Base-by-base conservation (phyloP, 192 early-diverging fungal genomes). In the Backusella tarrabulga region DNA sequence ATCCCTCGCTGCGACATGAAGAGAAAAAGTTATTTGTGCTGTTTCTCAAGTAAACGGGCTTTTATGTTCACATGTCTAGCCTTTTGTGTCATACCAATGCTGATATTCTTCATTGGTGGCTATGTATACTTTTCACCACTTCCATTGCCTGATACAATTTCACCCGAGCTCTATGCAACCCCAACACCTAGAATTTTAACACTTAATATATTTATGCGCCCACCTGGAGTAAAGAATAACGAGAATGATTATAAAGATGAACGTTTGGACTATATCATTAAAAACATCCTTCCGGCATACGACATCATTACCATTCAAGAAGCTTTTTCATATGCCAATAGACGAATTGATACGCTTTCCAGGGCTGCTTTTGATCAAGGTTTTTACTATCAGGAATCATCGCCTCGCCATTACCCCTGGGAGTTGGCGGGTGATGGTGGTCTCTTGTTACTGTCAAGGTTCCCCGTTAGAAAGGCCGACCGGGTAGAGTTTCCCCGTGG, bases 231-330 rank as follows among this genome's bases (percentile, higher is more conserved):
- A n/a, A 87, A 88, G 56, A 93, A 88, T 77, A 90, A 93, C 82
- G 79, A 80, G 38, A 83, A 85, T 38, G 95, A 96, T 85, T 91
- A 90, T 86, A 96, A 96, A 77, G 87, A 92, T 72, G 88, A 78
- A 21, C 90, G 95, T n/a, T 83, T 95, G 70, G 89, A 83, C 63
- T 90, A 89, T 56, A 89, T 95, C 73, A 87, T 93, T 44, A 80
- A 89, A 21, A 72, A 87, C 60, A 81, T 93, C 17, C 84, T 95
- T 34, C 87, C 85, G 17, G 66, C 85, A 35, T 93, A 92, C 81
- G 92, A 95, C 78, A 83, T 96, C 9, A 87, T 96, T n/a, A 88
- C 89, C 66, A 81, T 96, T 69, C 94, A 96, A 79, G 95, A 96
- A 76, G 88, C 92, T 72, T 96, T 92, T 84, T 89, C 91, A 21